Percentiles rank a stretch among this genome's conserved stretches.
Conservation (phyloP, 1,284 basidiomycete genomes). For the Anthracocystis walkeri region DNA sequence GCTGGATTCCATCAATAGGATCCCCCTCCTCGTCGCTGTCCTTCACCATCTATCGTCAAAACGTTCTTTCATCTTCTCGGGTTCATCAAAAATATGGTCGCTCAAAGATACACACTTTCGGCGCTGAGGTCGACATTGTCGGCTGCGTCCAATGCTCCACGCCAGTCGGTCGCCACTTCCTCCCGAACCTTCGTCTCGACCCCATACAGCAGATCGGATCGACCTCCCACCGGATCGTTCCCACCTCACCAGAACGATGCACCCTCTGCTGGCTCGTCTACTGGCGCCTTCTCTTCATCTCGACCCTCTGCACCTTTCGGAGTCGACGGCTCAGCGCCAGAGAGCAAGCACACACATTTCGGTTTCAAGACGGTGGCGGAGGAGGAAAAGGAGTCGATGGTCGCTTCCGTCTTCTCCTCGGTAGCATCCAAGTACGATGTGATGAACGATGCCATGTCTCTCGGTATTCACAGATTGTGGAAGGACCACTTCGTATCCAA, state of each 20-base stretch:
- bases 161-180: constrained; percentile 33
- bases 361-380: constrained; percentile 89
- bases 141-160: constrained; percentile 35
- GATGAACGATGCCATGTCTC: constrained; percentile 98
- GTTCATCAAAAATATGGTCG: constrained; percentile 28
- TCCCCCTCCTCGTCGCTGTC: background rate
- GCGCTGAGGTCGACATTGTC: constrained; percentile 49
- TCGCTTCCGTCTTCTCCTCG: constrained; percentile 92
- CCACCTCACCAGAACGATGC: constrained; percentile 58
- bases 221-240: constrained; percentile 33
- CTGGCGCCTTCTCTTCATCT: constrained; percentile 17
- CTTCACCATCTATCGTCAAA: background rate
- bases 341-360: constrained; percentile 77
- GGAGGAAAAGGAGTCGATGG: constrained; percentile 77
- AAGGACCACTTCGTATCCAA: constrained; percentile 88
- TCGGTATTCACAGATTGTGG: constrained; percentile 96
- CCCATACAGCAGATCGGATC: constrained; percentile 35
- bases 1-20: background rate
- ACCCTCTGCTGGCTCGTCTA: constrained; percentile 13
- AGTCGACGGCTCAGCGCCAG: constrained; percentile 27
- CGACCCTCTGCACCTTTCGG: constrained; percentile 23
- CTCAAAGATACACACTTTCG: constrained; percentile 45
- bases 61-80: too few species aligned
- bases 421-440: constrained; percentile 96
- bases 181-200: constrained; percentile 45